Conservation (phyloP, 2,329 filamentous ascomycete genomes). For the Colletotrichum lindemuthianum region DNA sequence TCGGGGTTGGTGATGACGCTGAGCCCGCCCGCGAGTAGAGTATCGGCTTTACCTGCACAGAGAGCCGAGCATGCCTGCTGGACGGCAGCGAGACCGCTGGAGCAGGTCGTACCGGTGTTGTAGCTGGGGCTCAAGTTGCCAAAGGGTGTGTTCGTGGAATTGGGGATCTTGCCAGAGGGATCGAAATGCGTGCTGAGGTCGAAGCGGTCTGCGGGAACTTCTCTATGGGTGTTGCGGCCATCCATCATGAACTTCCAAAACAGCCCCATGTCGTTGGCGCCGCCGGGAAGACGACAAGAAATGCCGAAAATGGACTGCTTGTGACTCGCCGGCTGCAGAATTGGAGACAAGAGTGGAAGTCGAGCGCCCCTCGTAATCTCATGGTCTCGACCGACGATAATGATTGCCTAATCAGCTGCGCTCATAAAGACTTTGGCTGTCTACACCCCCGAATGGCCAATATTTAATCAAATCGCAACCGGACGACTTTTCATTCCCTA, state of each 20-base stretch:
- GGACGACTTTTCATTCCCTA: too few species aligned
- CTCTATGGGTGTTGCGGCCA: background rate
- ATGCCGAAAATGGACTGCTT: conserved; percentile 50
- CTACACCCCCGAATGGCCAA: too few species aligned
- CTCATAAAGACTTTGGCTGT: too few species aligned
- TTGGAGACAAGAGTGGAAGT: too few species aligned
- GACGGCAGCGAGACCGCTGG: conserved; percentile 56
- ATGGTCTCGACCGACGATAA: too few species aligned
- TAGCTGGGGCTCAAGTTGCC: conserved; percentile 49
- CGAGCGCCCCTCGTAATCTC: too few species aligned
- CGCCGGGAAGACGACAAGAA: conserved; percentile 43
- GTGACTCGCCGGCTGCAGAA: too few species aligned
- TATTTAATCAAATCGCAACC: too few species aligned
- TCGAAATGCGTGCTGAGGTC: background rate
- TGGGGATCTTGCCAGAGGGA: background rate
- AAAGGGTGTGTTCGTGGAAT: background rate
- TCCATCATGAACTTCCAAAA: conserved; percentile 7
- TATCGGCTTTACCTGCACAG: conserved; percentile 43
- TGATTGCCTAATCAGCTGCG: too few species aligned
- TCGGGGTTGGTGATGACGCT: conserved; percentile 38
- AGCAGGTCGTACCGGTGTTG: conserved; percentile 63
- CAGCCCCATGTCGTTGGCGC: conserved; percentile 5
- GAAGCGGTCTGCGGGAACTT: conserved; percentile 3
- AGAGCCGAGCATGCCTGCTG: conserved; percentile 52
- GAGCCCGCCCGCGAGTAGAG: conserved; percentile 51